phyloP scores from a whole-genome alignment of 108 stramenopile genomes.

The Fistulifera solaris region DNA sequence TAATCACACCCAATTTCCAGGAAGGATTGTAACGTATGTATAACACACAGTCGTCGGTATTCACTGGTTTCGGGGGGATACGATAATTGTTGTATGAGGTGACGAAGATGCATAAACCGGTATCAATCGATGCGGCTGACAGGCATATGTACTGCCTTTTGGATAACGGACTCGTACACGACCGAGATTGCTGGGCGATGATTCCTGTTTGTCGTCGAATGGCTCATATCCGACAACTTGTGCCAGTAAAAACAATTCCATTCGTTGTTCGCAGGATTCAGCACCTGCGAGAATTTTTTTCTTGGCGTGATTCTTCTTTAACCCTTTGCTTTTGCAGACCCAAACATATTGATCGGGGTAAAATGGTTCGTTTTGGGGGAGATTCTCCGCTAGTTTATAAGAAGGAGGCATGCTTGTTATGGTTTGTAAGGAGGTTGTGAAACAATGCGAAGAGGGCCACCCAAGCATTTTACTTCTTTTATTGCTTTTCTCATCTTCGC shows the following conservation, averaged over 20 bases:
- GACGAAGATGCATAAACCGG: constrained; percentile 52
- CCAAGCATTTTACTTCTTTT: too few relatives aligned
- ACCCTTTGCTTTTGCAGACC: constrained; percentile 11
- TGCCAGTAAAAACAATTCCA: constrained; percentile 38
- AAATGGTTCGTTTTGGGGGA: neutral
- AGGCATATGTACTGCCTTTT: constrained; percentile 56
- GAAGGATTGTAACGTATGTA: constrained; percentile 51
- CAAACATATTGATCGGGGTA: constrained; percentile 4
- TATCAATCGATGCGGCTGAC: constrained; percentile 23
- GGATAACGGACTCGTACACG: constrained; percentile 64
- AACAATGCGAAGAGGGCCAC: too few relatives aligned
- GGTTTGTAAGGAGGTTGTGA: too few relatives aligned
- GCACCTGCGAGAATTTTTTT: neutral
- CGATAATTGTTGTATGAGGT: constrained; percentile 31
- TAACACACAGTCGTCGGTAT: constrained; percentile 49
- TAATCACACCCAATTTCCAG: constrained; percentile 74
- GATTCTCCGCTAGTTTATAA: too few relatives aligned
- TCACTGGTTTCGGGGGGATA: constrained; percentile 57
- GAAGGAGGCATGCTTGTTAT: too few relatives aligned
- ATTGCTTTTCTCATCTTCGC: too few relatives aligned
- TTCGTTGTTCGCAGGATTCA: constrained; percentile 1
- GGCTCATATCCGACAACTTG: constrained; percentile 18
- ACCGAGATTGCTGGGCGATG: constrained; percentile 7
- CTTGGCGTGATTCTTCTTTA: neutral
- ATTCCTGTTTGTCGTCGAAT: constrained; percentile 1